Percentiles rank a stretch among this genome's conserved stretches.
Evolutionary conservation across 345 rosid species (phyloP).

Genomic region (Noccaea caerulescens): DNA sequence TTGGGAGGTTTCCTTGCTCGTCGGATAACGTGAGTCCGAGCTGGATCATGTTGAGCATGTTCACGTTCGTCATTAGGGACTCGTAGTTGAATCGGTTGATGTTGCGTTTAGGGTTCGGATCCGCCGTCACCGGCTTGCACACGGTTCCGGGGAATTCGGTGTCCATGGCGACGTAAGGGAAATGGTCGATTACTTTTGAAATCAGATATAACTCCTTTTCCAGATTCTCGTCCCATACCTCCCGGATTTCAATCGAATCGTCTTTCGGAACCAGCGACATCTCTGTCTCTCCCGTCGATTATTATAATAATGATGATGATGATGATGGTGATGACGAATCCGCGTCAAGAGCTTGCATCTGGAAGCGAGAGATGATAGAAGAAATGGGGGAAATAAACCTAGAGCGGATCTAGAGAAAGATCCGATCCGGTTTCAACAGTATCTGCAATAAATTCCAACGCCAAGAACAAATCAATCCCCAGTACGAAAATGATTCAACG

Average conservation of each 20-base stretch:
- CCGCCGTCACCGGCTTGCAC: conserved; percentile 61
- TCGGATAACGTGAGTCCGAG: conserved; percentile 82
- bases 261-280: conserved; percentile 64
- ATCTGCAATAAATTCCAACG: conserved; percentile 23
- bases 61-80: conserved; percentile 71
- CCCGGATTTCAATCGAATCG: conserved; percentile 71
- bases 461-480: conserved; percentile 27
- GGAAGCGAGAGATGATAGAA: not conserved
- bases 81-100: conserved; percentile 62
- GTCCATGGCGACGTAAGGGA: conserved; percentile 80
- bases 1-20: conserved; percentile 73
- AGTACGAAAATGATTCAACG: conserved; percentile 5
- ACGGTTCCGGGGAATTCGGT: conserved; percentile 86
- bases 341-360: conserved; percentile 1
- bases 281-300: not conserved
- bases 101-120: conserved; percentile 47
- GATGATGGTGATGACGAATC: conserved; percentile 6
- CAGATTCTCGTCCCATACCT: conserved; percentile 75
- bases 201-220: conserved; percentile 61
- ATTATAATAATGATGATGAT: not conserved
- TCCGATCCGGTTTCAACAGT: conserved; percentile 36
- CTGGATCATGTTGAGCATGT: conserved; percentile 75
- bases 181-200: conserved; percentile 57
- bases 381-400: conserved; percentile 18
- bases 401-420: conserved; percentile 42